A percentile compares a stretch with the other conserved stretches of the same genome.
phyloP scores from a whole-genome alignment of 202 grass and related monocot genomes.

The Zizania palustris region DNA sequence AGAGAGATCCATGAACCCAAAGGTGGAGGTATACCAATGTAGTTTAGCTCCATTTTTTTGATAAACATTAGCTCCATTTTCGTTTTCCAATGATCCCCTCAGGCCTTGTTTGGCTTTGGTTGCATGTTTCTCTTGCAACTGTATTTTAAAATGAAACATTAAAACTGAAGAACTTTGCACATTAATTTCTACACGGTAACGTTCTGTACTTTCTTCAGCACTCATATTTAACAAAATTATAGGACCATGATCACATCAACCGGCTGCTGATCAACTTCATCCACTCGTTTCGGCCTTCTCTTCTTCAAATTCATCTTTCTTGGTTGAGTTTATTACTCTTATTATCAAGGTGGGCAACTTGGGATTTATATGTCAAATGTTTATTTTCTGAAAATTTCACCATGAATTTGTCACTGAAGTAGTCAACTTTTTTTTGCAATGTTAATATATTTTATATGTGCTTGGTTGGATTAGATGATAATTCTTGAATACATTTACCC shows the following conservation, averaged over 20 bases:
- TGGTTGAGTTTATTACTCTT: slow-evolving; percentile 92
- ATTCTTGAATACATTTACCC: slow-evolving; percentile 12
- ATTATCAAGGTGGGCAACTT: slow-evolving; percentile 70
- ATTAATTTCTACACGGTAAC: no score
- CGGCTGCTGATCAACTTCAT: slow-evolving; percentile 89
- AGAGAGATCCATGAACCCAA: no score
- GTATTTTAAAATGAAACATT: no score
- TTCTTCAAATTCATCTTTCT: slow-evolving; percentile 80
- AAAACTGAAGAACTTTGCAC: no score
- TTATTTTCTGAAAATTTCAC: background rate
- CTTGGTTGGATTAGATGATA: background rate
- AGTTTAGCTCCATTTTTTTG: no score
- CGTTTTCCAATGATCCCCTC: no score
- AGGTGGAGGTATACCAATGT: no score
- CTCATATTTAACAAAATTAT: slow-evolving; percentile 12
- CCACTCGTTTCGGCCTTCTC: slow-evolving; percentile 78
- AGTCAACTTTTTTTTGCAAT: no score
- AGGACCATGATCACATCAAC: slow-evolving; percentile 99
- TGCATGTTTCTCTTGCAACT: no score
- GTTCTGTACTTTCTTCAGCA: no score
- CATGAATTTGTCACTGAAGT: background rate
- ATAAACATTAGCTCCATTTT: no score
- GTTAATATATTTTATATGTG: background rate
- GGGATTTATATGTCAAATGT: background rate
- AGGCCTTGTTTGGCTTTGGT: no score